Conservation (phyloP, 805 yeast species). For the Lipomyces sp. region DNA sequence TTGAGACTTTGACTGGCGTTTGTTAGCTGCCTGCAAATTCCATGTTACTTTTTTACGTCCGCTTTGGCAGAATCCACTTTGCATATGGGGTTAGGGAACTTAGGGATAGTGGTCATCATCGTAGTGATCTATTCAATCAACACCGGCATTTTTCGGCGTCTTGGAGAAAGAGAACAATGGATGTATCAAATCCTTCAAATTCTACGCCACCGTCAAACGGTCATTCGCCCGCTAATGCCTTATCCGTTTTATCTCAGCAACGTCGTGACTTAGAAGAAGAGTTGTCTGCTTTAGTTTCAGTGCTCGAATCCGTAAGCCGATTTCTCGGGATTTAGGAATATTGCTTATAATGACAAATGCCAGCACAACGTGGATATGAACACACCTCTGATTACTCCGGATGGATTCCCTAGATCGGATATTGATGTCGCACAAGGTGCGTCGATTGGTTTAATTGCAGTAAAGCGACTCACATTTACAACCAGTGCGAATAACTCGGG, state of each 20-base stretch:
- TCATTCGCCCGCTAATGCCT: neutral
- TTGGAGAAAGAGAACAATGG: neutral
- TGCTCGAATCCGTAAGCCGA: slow-evolving; percentile 26
- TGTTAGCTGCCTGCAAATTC: neutral
- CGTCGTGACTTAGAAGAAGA: slow-evolving; percentile 27
- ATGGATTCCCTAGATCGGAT: slow-evolving; percentile 87
- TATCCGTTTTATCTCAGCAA: neutral
- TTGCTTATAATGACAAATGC: neutral
- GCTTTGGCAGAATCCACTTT: too few relatives aligned
- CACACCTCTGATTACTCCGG: slow-evolving; percentile 64
- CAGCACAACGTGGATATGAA: slow-evolving; percentile 62
- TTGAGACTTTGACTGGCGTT: neutral
- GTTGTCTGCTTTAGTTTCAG: slow-evolving; percentile 22
- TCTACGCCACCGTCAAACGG: slow-evolving; percentile 12
- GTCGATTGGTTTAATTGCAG: neutral
- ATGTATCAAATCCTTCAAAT: slow-evolving; percentile 13
- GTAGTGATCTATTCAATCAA: too few relatives aligned
- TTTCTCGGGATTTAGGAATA: neutral
- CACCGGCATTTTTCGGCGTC: neutral
- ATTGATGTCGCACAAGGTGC: slow-evolving; percentile 68
- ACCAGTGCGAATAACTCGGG: slow-evolving; percentile 61
- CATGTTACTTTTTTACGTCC: neutral
- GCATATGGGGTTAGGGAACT: neutral
- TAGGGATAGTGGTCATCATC: too few relatives aligned
- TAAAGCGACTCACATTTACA: neutral